These are phyloP conservation scores for Aaosphaeria arxii DNA, from an alignment of 2,329 filamentous ascomycete species.

Conservation along the genomic window DNA sequence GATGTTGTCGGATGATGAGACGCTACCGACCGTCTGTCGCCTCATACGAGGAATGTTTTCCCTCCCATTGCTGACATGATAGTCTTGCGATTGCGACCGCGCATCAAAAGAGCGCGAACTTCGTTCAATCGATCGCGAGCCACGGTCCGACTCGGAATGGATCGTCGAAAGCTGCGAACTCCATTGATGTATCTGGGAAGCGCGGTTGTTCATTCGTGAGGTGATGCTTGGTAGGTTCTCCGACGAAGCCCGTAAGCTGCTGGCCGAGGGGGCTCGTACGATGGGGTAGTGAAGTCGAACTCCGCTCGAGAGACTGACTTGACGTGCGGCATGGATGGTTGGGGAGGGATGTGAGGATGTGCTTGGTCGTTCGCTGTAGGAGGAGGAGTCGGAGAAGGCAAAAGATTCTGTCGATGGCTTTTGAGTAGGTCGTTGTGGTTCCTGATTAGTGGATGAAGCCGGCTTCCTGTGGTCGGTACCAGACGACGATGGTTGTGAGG, in stretches of 20 bases:
- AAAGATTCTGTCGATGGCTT: slow-evolving; percentile 33
- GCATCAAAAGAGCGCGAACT: slow-evolving; percentile 29
- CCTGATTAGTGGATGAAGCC: slow-evolving; percentile 29
- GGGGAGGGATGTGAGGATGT: slow-evolving; percentile 25
- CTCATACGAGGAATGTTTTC: slow-evolving; percentile 17
- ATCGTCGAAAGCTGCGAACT: slow-evolving; percentile 41
- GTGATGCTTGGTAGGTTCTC: slow-evolving; percentile 30
- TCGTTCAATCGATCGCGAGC: slow-evolving; percentile 31
- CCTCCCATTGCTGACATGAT: slow-evolving; percentile 19
- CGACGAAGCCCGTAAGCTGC: slow-evolving; percentile 33
- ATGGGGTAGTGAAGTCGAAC: slow-evolving; percentile 34
- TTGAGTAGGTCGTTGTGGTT: slow-evolving; percentile 24
- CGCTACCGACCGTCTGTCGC: slow-evolving; percentile 33
- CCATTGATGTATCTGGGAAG: slow-evolving; percentile 35
- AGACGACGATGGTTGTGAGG: slow-evolving; percentile 24
- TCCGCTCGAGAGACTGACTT: slow-evolving; percentile 32
- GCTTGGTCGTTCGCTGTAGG: slow-evolving; percentile 30
- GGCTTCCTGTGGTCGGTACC: slow-evolving; percentile 28
- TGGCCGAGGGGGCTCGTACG: slow-evolving; percentile 34
- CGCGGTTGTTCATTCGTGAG: slow-evolving; percentile 39
- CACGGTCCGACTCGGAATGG: slow-evolving; percentile 34
- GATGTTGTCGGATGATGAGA: slow-evolving; percentile 32
- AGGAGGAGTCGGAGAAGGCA: slow-evolving; percentile 33
- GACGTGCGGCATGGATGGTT: slow-evolving; percentile 34
- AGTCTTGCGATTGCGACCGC: slow-evolving; percentile 30